Evolutionary conservation across 139 green algal genomes (phyloP), one percentile per base, ranked within the genome.

Genomic region (Chlorella sp.): DNA sequence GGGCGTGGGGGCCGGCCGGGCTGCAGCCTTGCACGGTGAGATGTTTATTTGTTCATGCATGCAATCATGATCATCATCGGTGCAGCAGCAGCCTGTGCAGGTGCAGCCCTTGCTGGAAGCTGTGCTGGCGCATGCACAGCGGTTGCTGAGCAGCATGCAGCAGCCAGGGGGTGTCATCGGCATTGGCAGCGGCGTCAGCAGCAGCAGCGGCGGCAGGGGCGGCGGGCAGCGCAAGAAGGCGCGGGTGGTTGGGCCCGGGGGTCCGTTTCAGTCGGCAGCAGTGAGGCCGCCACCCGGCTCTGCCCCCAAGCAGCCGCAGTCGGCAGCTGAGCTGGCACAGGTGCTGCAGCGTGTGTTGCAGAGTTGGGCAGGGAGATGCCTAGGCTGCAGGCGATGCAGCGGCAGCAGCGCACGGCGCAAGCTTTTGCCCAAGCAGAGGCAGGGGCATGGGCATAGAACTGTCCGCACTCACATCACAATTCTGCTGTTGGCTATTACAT

Each of bases 201-300:
- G 48, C 79, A 48, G 48, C n/a, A n/a, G n/a, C 48, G 24, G 75
- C n/a, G 34, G 34, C 75, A 24, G n/a, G 7, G 16, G 32, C 32
- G 30, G 15, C 15, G 75, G 12, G 79, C 30, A 32, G 30, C 79
- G 32, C 28, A 64, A 64, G 78, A 61, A 64, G 30, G 42, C 14
- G 12, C 32, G 42, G 36, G 73, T 26, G 68, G 28, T 37, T 7
- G 39, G 12, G 71, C 16, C 39, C 2, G 22, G 14, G 0, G 81
- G 53, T 5, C 81, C 81, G 2, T 88, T 88, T 42, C 84, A 81
- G 68, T 81, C 84, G 9, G 84, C 84, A 1, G 84, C 84, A 16
- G 68, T 42, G 24, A 36, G 68, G 0, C 84, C 84, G 26, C 36
- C 34, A 11, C 26, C 36, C 4, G 28, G 19, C 84, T 1, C 5